Base-by-base conservation (phyloP, 345 rosid genomes). In the Bruguiera gymnorhiza region DNA sequence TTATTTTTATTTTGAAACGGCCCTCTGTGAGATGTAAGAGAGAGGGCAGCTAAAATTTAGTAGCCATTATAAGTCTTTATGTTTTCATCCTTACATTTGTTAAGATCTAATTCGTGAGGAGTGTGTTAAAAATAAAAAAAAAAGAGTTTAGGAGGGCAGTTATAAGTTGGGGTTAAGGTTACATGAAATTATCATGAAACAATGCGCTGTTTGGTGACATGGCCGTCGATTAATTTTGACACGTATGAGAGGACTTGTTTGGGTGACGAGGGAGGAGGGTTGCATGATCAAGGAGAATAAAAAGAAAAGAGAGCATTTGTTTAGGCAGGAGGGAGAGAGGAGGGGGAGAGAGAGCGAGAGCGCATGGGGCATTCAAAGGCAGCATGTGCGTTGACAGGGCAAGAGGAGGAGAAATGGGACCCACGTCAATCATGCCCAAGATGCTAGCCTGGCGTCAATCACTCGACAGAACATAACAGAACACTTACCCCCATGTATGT, bases 341-440 rank as follows among this genome's bases (percentile, higher is more conserved):
- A 2, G 29, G 24, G 24, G 24, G 24, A 0, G 18, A 30, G 32
- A 59, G 11, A 67, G 3, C 37, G 78, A 69, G 77, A 50, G 70
- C 52, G 80, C 81, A 77, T 77, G 80, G 82, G 75, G 77, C 16
- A 68, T 68, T 46, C 82, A 78, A 15, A 43, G 81, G 70, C 74
- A 56, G 85, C 87, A 83, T 83, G 93, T 81, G 88, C 86, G 76
- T 7, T 81, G 90, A 77, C 90, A 86, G 93, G 65, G 79, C 26
- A 62, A 3, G 82, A 65, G 80, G 13, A 71, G 71, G 19, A 5
- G 5, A 31, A 8, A 70, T 37, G 85, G 92, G 70, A 18, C 78
- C 88, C 83, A 74, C 70, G 0, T 73, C 84, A 84, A 88, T 88
- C 85, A 88, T 84, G 46, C 66, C 69, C 19, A 56, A 54, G 77